Conservation (phyloP, 2,329 filamentous ascomycete species). For the Ophiognomonia clavigignenti-juglandacearum region DNA sequence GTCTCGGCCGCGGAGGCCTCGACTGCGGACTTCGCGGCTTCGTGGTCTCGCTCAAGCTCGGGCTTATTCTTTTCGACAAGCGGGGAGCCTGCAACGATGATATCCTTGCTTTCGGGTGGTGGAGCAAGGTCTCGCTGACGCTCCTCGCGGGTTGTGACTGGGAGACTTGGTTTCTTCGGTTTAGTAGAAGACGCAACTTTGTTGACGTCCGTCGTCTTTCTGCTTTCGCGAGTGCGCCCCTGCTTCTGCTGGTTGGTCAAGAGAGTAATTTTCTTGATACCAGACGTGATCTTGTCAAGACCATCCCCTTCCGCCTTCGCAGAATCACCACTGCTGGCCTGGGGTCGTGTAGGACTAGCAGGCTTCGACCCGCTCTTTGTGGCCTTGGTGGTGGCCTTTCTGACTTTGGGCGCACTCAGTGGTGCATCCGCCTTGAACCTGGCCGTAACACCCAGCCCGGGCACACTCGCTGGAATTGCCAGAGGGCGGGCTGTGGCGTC, state of each 20-base stretch:
- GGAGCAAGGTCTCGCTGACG: neutral
- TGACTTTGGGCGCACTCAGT: conserved; percentile 13
- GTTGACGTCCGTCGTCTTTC: conserved; percentile 41
- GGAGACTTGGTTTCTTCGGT: neutral
- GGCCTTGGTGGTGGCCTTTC: conserved; percentile 6
- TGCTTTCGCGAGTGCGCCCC: conserved; percentile 40
- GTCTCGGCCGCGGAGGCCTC: neutral
- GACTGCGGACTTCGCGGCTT: neutral
- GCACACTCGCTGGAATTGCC: too few species aligned
- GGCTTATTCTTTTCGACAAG: conserved; percentile 5
- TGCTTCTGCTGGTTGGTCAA: conserved; percentile 55
- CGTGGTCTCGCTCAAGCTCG: neutral
- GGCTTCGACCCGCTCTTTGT: conserved; percentile 13
- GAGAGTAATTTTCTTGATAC: conserved; percentile 59
- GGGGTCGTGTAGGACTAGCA: conserved; percentile 1
- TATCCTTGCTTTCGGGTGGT: conserved; percentile 13
- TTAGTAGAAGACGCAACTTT: neutral
- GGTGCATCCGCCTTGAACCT: conserved; percentile 40
- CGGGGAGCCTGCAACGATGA: conserved; percentile 8
- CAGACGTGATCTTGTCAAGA: conserved; percentile 50
- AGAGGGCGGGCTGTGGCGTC: conserved; percentile 19
- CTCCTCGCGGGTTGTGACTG: conserved; percentile 4
- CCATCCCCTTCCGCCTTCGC: conserved; percentile 28
- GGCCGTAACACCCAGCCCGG: too few species aligned
- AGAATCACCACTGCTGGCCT: neutral